phyloP scores from a whole-genome alignment of 2,329 filamentous ascomycete species.

The Scedosporium aurantiacum region DNA sequence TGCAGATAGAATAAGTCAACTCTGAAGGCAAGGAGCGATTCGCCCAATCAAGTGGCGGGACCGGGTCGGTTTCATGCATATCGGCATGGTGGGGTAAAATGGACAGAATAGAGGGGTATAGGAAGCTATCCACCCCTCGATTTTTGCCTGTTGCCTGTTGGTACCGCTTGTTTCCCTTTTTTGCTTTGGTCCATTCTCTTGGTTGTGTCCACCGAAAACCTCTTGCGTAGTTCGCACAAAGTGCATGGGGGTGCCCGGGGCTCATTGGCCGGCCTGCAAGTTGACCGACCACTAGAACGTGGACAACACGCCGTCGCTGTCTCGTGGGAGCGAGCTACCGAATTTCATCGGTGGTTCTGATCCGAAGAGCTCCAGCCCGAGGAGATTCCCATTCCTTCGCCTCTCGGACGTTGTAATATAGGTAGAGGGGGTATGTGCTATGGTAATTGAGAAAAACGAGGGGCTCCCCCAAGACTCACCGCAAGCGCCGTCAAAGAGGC shows the following conservation, averaged over 20 bases:
- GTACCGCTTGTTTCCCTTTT: background rate
- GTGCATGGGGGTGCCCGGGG: background rate
- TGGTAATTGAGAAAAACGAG: background rate
- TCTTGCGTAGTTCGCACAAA: background rate
- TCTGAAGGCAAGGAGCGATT: background rate
- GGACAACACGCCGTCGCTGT: background rate
- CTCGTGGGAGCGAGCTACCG: background rate
- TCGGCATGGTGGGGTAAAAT: slow-evolving; percentile 5
- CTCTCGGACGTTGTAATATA: background rate
- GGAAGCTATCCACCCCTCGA: background rate
- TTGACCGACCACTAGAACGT: background rate
- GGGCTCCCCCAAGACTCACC: slow-evolving; percentile 29
- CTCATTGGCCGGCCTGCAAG: background rate
- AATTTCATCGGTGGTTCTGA: background rate
- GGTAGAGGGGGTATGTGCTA: background rate
- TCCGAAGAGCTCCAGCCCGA: background rate
- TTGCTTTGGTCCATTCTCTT: background rate
- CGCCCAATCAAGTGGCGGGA: background rate
- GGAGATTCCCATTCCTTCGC: background rate
- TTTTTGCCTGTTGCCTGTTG: slow-evolving; percentile 6
- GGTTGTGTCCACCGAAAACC: background rate
- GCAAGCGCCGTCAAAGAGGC: slow-evolving; percentile 48
- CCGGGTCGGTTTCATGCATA: background rate
- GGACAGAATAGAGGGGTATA: background rate
- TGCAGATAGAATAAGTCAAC: background rate